phyloP scores from a whole-genome alignment of 768 basidiomycete species.

The Inosperma sp. region DNA sequence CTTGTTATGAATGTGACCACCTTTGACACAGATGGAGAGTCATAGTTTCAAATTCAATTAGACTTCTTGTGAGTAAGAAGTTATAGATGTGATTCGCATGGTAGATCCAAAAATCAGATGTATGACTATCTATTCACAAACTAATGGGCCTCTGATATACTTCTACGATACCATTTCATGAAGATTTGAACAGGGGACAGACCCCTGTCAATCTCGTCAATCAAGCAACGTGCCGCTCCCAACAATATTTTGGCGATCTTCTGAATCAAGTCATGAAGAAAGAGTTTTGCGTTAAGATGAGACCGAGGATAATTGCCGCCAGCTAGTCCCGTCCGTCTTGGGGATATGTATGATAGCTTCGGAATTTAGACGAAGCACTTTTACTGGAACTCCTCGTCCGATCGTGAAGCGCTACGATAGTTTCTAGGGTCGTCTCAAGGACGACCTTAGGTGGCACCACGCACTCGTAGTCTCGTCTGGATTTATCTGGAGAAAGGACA shows the following conservation, averaged over 20 bases:
- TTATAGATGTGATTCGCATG: background rate
- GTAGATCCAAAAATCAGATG: background rate
- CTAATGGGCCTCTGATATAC: too few species aligned
- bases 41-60: conserved; percentile 82
- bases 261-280: too few species aligned
- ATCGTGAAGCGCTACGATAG: background rate
- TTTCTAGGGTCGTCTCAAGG: conserved; percentile 2
- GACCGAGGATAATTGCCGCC: too few species aligned
- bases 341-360: too few species aligned
- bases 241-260: too few species aligned
- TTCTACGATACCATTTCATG: too few species aligned
- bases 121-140: background rate
- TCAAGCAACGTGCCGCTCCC: too few species aligned
- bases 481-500: background rate
- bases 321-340: too few species aligned
- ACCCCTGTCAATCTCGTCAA: too few species aligned
- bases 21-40: conserved; percentile 55
- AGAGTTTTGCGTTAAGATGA: too few species aligned
- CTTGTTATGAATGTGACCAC: background rate
- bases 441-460: conserved; percentile 1
- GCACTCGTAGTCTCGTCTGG: background rate
- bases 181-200: too few species aligned
- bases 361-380: too few species aligned
- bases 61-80: background rate
- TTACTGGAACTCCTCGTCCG: background rate